phyloP scores from a whole-genome alignment of 2,329 filamentous ascomycete genomes.

The Ploettnerulaceae sp. region DNA sequence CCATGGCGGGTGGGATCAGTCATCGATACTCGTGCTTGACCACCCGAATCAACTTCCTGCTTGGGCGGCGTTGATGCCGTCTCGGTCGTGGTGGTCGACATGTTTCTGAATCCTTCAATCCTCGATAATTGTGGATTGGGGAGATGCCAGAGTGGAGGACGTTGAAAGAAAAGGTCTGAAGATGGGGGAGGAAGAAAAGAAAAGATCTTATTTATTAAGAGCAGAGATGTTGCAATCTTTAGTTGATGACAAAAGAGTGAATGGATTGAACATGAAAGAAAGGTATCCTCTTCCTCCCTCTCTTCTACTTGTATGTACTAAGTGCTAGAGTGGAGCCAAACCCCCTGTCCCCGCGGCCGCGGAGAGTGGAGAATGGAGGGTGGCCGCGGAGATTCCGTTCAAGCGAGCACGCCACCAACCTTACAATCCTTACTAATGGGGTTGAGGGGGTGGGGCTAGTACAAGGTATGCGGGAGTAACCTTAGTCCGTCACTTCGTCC shows the following conservation, averaged over 20 bases:
- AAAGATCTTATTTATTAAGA: neutral
- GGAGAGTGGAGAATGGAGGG: too few species aligned
- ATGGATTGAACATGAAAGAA: neutral
- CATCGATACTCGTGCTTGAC: neutral
- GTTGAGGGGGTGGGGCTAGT: too few species aligned
- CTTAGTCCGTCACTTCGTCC: too few species aligned
- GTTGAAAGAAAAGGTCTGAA: neutral
- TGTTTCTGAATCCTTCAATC: neutral
- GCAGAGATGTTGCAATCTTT: neutral
- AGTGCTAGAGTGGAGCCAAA: neutral
- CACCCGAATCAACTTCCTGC: neutral
- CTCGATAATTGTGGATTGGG: neutral
- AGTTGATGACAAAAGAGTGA: neutral
- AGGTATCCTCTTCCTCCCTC: too few species aligned
- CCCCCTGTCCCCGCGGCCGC: too few species aligned
- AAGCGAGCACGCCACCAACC: neutral
- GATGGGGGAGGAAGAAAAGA: too few species aligned
- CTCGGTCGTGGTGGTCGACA: neutral
- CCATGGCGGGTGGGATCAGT: neutral
- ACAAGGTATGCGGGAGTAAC: neutral
- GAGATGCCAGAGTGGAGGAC: neutral
- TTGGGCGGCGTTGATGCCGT: neutral
- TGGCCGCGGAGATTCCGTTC: neutral
- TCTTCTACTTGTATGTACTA: too few species aligned
- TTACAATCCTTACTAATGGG: neutral